Conservation (phyloP, 2,329 filamentous ascomycete genomes). For the Endothia cerciana region DNA sequence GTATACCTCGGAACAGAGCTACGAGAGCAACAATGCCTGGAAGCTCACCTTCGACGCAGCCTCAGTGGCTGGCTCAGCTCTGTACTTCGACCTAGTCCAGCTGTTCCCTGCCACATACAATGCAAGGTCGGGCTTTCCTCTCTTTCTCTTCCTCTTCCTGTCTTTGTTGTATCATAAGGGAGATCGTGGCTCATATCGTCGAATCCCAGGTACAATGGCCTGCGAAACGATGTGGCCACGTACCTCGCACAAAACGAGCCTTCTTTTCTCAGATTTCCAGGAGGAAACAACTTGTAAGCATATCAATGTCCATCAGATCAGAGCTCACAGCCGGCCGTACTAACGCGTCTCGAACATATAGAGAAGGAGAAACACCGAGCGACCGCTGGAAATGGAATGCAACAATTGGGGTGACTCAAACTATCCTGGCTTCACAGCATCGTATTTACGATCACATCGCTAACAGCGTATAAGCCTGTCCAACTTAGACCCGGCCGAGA, state of each 20-base stretch:
- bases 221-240: slow-evolving; percentile 13
- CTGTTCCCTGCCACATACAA: slow-evolving; percentile 40
- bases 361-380: slow-evolving; percentile 11
- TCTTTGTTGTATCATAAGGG: background rate
- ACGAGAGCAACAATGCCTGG: slow-evolving; percentile 37
- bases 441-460: background rate
- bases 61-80: slow-evolving; percentile 7
- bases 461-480: slow-evolving; percentile 33
- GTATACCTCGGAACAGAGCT: slow-evolving; percentile 48
- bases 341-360: background rate
- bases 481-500: slow-evolving; percentile 39
- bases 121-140: slow-evolving; percentile 23
- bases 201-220: slow-evolving; percentile 55
- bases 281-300: slow-evolving; percentile 20
- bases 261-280: slow-evolving; percentile 23
- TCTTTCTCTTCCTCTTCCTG: too few relatives aligned
- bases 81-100: slow-evolving; percentile 23
- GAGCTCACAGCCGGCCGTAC: background rate
- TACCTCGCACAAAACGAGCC: slow-evolving; percentile 11
- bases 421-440: background rate
- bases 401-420: slow-evolving; percentile 43
- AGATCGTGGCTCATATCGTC: background rate
- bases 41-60: slow-evolving; percentile 21
- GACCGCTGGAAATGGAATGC: slow-evolving; percentile 38
- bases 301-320: background rate